Percentiles rank a stretch among this genome's conserved stretches.
phyloP scores from a whole-genome alignment of 2,329 filamentous ascomycete genomes.

The Penicillium sp. region DNA sequence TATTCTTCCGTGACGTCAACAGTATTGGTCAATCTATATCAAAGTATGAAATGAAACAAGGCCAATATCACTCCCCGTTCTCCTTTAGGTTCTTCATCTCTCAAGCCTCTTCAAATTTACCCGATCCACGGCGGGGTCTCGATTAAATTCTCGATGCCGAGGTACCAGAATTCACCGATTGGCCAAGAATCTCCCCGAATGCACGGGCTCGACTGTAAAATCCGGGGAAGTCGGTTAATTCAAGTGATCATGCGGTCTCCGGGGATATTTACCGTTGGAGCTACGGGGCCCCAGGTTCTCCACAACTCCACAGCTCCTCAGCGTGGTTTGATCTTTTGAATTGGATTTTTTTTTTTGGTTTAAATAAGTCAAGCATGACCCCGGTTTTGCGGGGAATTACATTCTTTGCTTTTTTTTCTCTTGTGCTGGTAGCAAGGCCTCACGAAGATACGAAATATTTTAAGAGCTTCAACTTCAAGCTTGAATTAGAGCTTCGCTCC shows the following conservation, averaged over 20 bases:
- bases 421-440: background rate
- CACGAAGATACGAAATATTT: background rate
- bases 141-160: background rate
- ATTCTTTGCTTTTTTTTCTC: background rate
- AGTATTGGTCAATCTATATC: background rate
- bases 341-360: background rate
- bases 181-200: background rate
- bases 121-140: background rate
- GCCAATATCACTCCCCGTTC: background rate
- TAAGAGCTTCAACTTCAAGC: background rate
- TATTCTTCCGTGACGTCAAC: background rate
- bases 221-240: conserved; percentile 13
- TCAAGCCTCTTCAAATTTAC: background rate
- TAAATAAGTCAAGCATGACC: conserved; percentile 3
- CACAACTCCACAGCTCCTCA: background rate
- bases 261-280: background rate
- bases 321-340: background rate
- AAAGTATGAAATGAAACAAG: background rate
- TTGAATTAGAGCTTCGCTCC: background rate
- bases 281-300: conserved; percentile 6
- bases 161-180: conserved; percentile 1
- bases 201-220: background rate
- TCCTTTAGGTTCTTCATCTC: background rate
- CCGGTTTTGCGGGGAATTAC: conserved; percentile 3
- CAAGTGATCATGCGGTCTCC: background rate